Evolutionary conservation across 1,284 basidiomycete genomes (phyloP).

Genomic region (Ceratorhiza oryzae-sativae): DNA sequence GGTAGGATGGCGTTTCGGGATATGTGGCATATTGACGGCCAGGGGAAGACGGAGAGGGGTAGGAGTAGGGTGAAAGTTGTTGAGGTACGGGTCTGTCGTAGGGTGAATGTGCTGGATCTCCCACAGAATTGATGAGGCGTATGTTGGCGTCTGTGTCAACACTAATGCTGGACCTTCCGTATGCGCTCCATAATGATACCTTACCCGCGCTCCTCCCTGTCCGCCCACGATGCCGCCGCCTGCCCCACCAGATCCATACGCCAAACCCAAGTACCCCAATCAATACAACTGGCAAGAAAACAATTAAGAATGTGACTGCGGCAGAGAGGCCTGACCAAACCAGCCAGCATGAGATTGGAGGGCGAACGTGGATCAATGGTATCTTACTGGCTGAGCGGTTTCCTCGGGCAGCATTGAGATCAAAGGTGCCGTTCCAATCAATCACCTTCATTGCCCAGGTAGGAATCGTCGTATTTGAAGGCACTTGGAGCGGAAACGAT

Average conservation of each 20-base stretch:
- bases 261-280: background rate
- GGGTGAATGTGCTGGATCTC: background rate
- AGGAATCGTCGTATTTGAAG: conserved; percentile 15
- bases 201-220: conserved; percentile 3
- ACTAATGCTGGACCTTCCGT: background rate
- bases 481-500: conserved; percentile 28
- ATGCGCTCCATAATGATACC: background rate
- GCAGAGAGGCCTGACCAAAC: background rate
- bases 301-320: conserved; percentile 17
- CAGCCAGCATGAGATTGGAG: background rate
- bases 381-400: background rate
- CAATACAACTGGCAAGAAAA: conserved; percentile 24
- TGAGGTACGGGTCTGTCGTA: background rate
- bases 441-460: conserved; percentile 17
- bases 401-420: conserved; percentile 21
- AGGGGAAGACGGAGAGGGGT: conserved; percentile 24
- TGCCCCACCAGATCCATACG: conserved; percentile 21
- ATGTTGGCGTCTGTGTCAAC: conserved; percentile 30
- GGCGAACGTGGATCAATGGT: background rate
- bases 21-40: conserved; percentile 22
- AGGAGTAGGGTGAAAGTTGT: conserved; percentile 1
- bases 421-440: background rate
- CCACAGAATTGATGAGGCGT: background rate
- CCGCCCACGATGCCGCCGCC: background rate
- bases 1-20: conserved; percentile 13